A percentile compares a stretch with the other conserved stretches of the same genome.
phyloP scores from a whole-genome alignment of 75 land plant species.

The Sequoia sempervirens region DNA sequence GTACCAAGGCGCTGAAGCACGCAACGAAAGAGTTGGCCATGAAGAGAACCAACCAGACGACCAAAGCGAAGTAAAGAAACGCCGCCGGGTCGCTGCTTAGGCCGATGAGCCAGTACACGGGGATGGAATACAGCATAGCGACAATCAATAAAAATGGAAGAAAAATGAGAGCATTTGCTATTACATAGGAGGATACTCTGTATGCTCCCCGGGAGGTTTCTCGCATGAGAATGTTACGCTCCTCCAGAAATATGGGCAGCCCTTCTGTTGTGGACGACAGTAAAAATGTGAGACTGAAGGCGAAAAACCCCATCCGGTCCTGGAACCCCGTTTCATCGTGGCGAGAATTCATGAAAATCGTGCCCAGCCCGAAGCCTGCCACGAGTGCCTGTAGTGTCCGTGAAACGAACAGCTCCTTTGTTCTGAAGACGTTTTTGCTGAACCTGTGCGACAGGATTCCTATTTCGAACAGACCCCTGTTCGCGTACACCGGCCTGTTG shows the following conservation, averaged over 20 bases:
- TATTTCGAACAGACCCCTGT: slow-evolving; percentile 35
- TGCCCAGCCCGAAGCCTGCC: slow-evolving; percentile 63
- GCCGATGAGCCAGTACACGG: slow-evolving; percentile 75
- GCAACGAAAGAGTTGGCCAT: slow-evolving; percentile 81
- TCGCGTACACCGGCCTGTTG: slow-evolving; percentile 22
- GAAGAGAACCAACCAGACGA: slow-evolving; percentile 72
- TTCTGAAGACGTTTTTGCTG: slow-evolving; percentile 52
- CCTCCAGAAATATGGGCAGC: slow-evolving; percentile 77
- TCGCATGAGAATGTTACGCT: slow-evolving; percentile 68
- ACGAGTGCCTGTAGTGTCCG: slow-evolving; percentile 54
- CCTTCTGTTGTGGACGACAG: slow-evolving; percentile 80
- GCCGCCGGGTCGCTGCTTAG: slow-evolving; percentile 27
- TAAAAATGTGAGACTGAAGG: slow-evolving; percentile 74
- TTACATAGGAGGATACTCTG: slow-evolving; percentile 67
- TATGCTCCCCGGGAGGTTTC: slow-evolving; percentile 80
- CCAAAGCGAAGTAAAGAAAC: slow-evolving; percentile 54
- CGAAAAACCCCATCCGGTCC: slow-evolving; percentile 63
- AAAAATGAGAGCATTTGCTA: slow-evolving; percentile 68
- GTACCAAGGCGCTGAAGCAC: slow-evolving; percentile 70
- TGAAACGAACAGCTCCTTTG: slow-evolving; percentile 62
- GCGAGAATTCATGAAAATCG: slow-evolving; percentile 46
- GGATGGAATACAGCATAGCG: slow-evolving; percentile 52
- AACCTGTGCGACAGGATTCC: slow-evolving; percentile 51
- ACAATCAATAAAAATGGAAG: slow-evolving; percentile 71
- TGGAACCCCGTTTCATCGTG: slow-evolving; percentile 11